These are phyloP conservation scores for Pyronema domesticum DNA, from an alignment of 495 filamentous ascomycete species.

Conservation along the genomic window DNA sequence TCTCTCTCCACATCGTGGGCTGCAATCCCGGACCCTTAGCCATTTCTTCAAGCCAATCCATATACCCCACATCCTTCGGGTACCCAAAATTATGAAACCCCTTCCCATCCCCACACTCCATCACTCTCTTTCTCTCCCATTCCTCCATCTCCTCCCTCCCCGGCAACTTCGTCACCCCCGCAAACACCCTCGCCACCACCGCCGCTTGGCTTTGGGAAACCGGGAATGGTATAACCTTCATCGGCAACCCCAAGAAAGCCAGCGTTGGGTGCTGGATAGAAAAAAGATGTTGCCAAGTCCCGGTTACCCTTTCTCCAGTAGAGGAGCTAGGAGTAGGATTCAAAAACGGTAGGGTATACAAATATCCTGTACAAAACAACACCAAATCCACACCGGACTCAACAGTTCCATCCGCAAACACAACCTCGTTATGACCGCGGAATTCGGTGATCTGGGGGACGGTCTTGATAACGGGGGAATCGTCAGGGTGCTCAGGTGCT, in stretches of 20 bases:
- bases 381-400: conserved; percentile 47
- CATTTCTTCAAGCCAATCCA: conserved; percentile 54
- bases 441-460: conserved; percentile 44
- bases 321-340: conserved; percentile 31
- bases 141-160: conserved; percentile 39
- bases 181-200: conserved; percentile 57
- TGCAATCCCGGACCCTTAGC: conserved; percentile 30
- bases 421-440: conserved; percentile 30
- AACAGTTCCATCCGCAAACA: conserved; percentile 37
- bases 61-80: conserved; percentile 59
- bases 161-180: conserved; percentile 47
- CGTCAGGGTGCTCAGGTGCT: background rate
- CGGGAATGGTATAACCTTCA: conserved; percentile 71
- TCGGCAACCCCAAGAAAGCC: conserved; percentile 54
- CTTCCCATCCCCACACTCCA: conserved; percentile 30
- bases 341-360: conserved; percentile 56
- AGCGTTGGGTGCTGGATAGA: conserved; percentile 59
- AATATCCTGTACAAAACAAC: conserved; percentile 59
- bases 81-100: conserved; percentile 50
- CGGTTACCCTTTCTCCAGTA: conserved; percentile 52
- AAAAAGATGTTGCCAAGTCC: conserved; percentile 63
- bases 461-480: conserved; percentile 29
- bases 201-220: conserved; percentile 62
- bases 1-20: conserved; percentile 56
- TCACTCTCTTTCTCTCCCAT: conserved; percentile 36